phyloP scores from a whole-genome alignment of 73 alveolate genomes.

The Symbiodinium pilosum region DNA sequence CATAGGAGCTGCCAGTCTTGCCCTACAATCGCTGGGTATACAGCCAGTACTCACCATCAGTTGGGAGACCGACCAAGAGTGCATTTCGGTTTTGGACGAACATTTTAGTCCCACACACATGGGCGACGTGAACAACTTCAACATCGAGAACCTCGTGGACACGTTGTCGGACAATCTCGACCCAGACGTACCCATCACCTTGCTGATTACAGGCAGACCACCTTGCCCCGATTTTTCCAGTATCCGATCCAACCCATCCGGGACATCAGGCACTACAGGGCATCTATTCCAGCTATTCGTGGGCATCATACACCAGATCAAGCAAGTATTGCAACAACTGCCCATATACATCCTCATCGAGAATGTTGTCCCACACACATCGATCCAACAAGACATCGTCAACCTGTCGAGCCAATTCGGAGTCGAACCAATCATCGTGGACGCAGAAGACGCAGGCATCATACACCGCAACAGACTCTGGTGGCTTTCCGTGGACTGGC shows the following conservation, averaged over 20 bases:
- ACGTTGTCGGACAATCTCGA: not conserved
- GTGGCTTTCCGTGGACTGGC: not conserved
- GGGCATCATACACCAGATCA: not conserved
- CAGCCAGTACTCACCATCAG: not conserved
- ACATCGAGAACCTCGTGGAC: too few relatives aligned
- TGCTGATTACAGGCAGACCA: constrained; percentile 25
- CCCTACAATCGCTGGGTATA: not conserved
- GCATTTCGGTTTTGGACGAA: not conserved
- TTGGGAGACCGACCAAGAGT: not conserved
- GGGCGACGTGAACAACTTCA: not conserved
- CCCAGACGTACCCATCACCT: not conserved
- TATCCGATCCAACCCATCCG: not conserved
- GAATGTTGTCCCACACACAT: not conserved
- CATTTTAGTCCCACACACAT: not conserved
- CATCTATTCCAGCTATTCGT: too few relatives aligned
- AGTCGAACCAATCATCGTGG: not conserved
- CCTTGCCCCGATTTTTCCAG: constrained; percentile 2
- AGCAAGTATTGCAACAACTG: not conserved
- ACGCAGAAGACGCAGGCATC: not conserved
- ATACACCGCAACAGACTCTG: not conserved
- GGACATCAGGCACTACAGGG: not conserved
- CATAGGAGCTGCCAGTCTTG: not conserved
- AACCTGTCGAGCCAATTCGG: not conserved
- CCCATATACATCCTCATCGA: not conserved
- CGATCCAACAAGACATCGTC: not conserved